These are phyloP conservation scores for Fusarium incarnatum DNA, from an alignment of 2,329 filamentous ascomycete genomes.

Conservation along the genomic window DNA sequence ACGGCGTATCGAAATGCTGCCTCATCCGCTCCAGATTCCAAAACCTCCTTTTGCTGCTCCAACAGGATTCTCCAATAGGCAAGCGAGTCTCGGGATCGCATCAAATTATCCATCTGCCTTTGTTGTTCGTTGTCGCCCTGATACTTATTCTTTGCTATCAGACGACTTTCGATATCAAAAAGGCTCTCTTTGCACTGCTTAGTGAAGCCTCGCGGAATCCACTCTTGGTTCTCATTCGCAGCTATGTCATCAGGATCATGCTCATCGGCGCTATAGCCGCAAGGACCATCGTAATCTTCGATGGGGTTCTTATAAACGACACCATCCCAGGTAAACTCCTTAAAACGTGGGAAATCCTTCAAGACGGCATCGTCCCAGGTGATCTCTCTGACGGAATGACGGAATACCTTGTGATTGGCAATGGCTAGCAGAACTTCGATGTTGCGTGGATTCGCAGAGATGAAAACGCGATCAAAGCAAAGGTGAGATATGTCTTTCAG, in stretches of 20 bases:
- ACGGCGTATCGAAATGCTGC: constrained; percentile 7
- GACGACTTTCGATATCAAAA: too few species aligned
- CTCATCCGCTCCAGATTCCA: background rate
- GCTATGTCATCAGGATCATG: background rate
- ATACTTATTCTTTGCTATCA: too few species aligned
- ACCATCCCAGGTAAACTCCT: too few species aligned
- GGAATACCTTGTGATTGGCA: background rate
- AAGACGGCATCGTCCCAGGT: constrained; percentile 12
- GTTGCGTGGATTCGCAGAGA: constrained; percentile 7
- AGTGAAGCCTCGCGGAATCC: background rate
- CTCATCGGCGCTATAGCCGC: background rate
- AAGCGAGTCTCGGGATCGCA: background rate
- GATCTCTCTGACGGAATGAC: background rate
- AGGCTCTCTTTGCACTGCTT: too few species aligned
- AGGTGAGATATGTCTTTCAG: background rate
- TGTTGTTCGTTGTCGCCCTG: background rate
- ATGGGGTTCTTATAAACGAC: too few species aligned
- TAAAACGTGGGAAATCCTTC: background rate
- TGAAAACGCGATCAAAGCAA: background rate
- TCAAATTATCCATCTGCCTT: background rate
- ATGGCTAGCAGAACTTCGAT: background rate
- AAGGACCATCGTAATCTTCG: background rate
- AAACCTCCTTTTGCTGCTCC: background rate
- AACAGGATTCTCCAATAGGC: background rate
- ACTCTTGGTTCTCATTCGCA: background rate